Evolutionary conservation across 805 yeast species (phyloP), one percentile per base, ranked within the genome.

Genomic region (Yueomyces sp.): DNA sequence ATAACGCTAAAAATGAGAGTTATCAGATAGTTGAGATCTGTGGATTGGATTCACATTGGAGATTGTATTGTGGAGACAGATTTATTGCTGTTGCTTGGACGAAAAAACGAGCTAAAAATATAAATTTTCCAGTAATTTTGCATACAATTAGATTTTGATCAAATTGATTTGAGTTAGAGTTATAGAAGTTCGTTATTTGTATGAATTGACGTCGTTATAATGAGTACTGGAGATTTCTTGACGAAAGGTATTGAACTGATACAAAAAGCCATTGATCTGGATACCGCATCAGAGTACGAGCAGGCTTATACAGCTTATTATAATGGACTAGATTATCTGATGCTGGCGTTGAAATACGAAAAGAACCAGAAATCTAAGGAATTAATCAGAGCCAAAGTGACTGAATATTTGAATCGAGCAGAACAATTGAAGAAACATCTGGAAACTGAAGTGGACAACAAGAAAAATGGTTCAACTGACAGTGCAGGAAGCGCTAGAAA

Each of bases 261-360:
- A 26, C 94, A 87, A 59, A 82, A 81, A 62, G 98, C 98, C 28
- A 87, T 92, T 44, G 96, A 87, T 59, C 86, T 94, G 4, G 98
- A 92, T 60, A 78, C 85, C 19, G 87, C 87, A 28, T 81, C 90
- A 42, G 73, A 81, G 50, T 90, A 88, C 54, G 95, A 85, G 43
- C 97, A 92, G 52, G 97, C 98, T 0, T 90, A 90, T 63, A 84
- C 86, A 47, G 74, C 85, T 40, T 92, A 92, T 64, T 88, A 85
- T 67, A 84, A 84, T 54, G 96, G 96, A 2, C 69, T 92, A 44
- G 97, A 92, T 62, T 92, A 92, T 64, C 70, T 92, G 54, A 87
- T 92, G 96, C 70, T 87, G 52, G 98, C 98, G 4, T 71, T 92
- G 53, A 92, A 92, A 65, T 90, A 83, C 55, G 98, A 92, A 63